Base-by-base conservation (phyloP, 176 grass and related monocot genomes). In the Avena atlantica region DNA sequence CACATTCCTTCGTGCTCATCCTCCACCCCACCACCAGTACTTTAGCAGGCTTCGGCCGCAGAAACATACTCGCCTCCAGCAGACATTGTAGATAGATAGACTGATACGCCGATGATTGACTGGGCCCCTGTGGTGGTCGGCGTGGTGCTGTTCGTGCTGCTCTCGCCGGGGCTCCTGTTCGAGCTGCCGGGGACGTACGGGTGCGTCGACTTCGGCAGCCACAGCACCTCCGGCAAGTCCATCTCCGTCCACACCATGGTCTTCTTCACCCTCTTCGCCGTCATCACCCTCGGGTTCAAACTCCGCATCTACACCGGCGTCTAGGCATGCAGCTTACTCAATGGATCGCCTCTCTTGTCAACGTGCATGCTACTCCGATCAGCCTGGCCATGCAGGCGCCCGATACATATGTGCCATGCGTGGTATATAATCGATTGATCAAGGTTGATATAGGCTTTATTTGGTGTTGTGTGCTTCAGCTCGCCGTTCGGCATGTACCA, bases 81-180 rank as follows among this genome's bases (percentile, higher is more conserved):
- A 21, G 52, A 19, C 6, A 44, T 40, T 52, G 6, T 1, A 51
- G 13, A 9, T 25, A 12, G 2, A 78, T 21, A 64, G 68, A 1
- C 0, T 1, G 40, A 7, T 42, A 42, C 40, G 0, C 0, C 40
- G 40, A 95, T 97, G 94, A 52, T 87, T 50, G 94, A 97, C 74
- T 97, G 92, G 92, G 91, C 89, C 71, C 89, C 92, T 50, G 80
- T 96, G 79, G 79, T 96, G 27, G 89, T 97, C 49, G 94, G 94
- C 0, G 92, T 96, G 80, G 83, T 71, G 68, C 69, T 94, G 40
- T 96, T 96, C 85, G 89, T 96, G 67, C 57, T 92, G 60, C 88
- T 94, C 12, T 92, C 93, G 25, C 94, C 92, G 78, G 94, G 94
- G 49, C 57, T 96, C 34, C 79, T 96, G 12, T 71, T 96, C 79